Conservation (phyloP, 805 yeast genomes). For the Teunomyces tritomae region DNA sequence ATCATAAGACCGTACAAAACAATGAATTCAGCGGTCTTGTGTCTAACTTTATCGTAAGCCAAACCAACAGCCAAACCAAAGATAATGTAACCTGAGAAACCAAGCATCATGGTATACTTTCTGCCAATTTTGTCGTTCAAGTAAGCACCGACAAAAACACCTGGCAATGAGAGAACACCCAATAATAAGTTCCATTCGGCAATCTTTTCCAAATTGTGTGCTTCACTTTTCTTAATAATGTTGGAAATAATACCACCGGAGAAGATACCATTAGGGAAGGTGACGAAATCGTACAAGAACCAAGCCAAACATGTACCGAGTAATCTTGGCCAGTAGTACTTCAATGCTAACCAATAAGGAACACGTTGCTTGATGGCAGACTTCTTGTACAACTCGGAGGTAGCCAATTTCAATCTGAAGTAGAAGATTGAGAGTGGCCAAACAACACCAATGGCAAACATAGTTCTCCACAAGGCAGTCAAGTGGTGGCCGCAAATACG, state of each 20-base stretch:
- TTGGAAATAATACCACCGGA: constrained; percentile 55
- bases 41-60: constrained; percentile 53
- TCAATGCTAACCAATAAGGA: constrained; percentile 54
- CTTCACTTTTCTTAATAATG: constrained; percentile 35
- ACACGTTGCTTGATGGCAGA: constrained; percentile 58
- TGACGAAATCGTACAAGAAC: constrained; percentile 79
- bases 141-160: constrained; percentile 67
- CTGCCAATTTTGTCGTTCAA: constrained; percentile 66
- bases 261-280: constrained; percentile 76
- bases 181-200: constrained; percentile 75
- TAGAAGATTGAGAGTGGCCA: constrained; percentile 74
- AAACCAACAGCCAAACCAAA: constrained; percentile 72
- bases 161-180: constrained; percentile 67
- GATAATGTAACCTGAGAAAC: constrained; percentile 67
- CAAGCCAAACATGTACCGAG: constrained; percentile 73
- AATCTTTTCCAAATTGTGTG: constrained; percentile 47
- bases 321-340: constrained; percentile 65
- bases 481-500: constrained; percentile 44
- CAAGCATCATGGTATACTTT: constrained; percentile 67
- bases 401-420: constrained; percentile 68
- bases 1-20: constrained; percentile 73
- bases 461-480: constrained; percentile 64
- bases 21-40: constrained; percentile 62
- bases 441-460: constrained; percentile 61
- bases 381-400: constrained; percentile 61